phyloP scores from a whole-genome alignment of 2,329 filamentous ascomycete species.

The Stachybotrys chlorohalonatus region DNA sequence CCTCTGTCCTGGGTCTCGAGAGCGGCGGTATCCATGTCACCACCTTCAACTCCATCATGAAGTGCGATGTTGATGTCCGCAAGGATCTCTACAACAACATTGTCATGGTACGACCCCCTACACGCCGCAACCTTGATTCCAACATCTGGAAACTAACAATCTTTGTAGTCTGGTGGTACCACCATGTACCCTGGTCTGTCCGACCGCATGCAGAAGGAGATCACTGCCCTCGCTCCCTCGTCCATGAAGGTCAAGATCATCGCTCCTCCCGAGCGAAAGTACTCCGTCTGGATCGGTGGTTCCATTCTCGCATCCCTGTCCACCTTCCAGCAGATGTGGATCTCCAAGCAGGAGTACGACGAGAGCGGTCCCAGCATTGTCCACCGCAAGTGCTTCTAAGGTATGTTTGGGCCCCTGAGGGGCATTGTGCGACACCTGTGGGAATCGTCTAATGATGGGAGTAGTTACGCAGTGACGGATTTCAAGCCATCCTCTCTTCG shows the following conservation, averaged over 20 bases:
- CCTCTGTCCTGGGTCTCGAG: slow-evolving; percentile 95
- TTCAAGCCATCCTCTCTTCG: slow-evolving; percentile 22
- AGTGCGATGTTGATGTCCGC: slow-evolving; percentile 99
- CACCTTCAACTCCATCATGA: slow-evolving; percentile 99
- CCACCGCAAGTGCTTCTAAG: slow-evolving; percentile 99
- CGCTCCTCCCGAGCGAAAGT: slow-evolving; percentile 99
- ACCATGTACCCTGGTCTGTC: slow-evolving; percentile 99
- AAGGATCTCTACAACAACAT: slow-evolving; percentile 99
- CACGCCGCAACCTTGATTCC: not conserved
- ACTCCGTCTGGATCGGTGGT: slow-evolving; percentile 99
- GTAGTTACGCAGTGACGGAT: slow-evolving; percentile 20
- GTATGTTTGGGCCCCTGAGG: slow-evolving; percentile 27
- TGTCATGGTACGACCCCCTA: slow-evolving; percentile 75
- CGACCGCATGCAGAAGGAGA: slow-evolving; percentile 99
- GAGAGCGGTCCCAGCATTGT: slow-evolving; percentile 99
- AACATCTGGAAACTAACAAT: not conserved
- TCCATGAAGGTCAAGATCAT: slow-evolving; percentile 99
- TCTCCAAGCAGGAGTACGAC: slow-evolving; percentile 99
- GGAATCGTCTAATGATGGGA: not conserved
- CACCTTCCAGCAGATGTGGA: slow-evolving; percentile 99
- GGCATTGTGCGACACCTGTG: no score
- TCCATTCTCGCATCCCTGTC: slow-evolving; percentile 98
- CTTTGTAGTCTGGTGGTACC: slow-evolving; percentile 88
- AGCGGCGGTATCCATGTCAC: slow-evolving; percentile 98
- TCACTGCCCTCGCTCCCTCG: slow-evolving; percentile 96